phyloP scores from a whole-genome alignment of 768 basidiomycete species.

The Terana coerulea region DNA sequence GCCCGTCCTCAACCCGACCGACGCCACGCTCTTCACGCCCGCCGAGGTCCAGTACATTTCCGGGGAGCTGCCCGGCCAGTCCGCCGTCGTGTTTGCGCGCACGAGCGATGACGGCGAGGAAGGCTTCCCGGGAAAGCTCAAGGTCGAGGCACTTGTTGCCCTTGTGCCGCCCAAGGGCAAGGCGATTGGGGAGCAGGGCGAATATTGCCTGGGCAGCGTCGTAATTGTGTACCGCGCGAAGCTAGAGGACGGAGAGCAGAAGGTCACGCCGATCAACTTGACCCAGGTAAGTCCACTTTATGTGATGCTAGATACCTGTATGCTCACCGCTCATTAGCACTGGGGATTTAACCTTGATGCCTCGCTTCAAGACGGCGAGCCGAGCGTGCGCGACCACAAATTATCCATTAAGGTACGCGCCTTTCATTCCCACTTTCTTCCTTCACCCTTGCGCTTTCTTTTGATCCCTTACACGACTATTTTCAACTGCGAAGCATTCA shows the following conservation, averaged over 20 bases:
- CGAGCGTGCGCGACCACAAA: conserved; percentile 49
- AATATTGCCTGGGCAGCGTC: conserved; percentile 59
- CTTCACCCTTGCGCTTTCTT: neutral
- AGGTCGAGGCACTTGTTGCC: conserved; percentile 41
- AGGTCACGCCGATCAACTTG: conserved; percentile 70
- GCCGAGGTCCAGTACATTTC: conserved; percentile 48
- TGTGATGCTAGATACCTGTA: neutral
- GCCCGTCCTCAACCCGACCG: conserved; percentile 34
- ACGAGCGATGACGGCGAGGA: conserved; percentile 65
- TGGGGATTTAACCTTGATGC: conserved; percentile 84
- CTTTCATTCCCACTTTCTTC: conserved; percentile 17
- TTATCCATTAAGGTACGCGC: conserved; percentile 35
- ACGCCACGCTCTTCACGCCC: conserved; percentile 47
- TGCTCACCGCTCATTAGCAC: conserved; percentile 40
- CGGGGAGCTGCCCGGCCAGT: conserved; percentile 26
- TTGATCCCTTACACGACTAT: neutral
- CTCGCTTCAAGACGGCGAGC: conserved; percentile 43
- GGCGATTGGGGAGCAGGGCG: conserved; percentile 26
- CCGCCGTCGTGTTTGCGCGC: conserved; percentile 51
- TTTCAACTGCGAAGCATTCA: neutral
- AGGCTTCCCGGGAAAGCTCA: conserved; percentile 61
- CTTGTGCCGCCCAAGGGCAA: conserved; percentile 28
- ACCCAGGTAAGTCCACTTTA: conserved; percentile 52
- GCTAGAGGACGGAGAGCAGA: conserved; percentile 39
- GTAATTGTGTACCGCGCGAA: conserved; percentile 68